phyloP scores from a whole-genome alignment of 805 yeast genomes.

The Yamadazyma laniorum region DNA sequence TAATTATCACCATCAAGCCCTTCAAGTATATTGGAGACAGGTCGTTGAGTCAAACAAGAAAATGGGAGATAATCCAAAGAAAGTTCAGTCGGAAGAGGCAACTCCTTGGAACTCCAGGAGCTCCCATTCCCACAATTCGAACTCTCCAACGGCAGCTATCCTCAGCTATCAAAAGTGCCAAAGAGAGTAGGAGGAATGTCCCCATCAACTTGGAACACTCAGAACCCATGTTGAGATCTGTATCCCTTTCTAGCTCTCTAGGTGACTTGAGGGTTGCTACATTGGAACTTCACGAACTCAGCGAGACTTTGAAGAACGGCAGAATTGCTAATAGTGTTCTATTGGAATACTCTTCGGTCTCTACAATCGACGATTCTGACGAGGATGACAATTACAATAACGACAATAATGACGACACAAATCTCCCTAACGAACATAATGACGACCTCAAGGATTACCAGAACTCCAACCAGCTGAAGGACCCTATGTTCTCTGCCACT shows the following conservation, averaged over 20 bases:
- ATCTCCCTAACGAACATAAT: not conserved
- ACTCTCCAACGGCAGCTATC: conserved; percentile 37
- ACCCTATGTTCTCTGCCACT: not conserved
- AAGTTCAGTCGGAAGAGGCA: conserved; percentile 21
- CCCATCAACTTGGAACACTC: not conserved
- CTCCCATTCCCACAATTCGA: conserved; percentile 32
- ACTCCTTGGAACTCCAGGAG: not conserved
- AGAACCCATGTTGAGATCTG: conserved; percentile 15
- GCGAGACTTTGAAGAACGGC: conserved; percentile 30
- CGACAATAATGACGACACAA: not conserved
- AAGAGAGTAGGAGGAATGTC: conserved; percentile 1
- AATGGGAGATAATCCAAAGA: conserved; percentile 34
- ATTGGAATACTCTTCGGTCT: conserved; percentile 5
- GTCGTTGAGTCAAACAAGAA: conserved; percentile 29
- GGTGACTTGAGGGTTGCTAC: conserved; percentile 28
- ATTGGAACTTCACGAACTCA: conserved; percentile 28
- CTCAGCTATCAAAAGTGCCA: conserved; percentile 30
- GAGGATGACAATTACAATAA: not conserved
- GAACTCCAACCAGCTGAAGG: not conserved
- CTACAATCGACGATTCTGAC: not conserved
- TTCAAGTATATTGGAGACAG: conserved; percentile 38
- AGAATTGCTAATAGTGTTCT: conserved; percentile 16
- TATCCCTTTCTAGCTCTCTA: conserved; percentile 20
- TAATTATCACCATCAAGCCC: conserved; percentile 31
- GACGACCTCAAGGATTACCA: not conserved